phyloP scores from a whole-genome alignment of 2,329 filamentous ascomycete species.

The Phialocephala subalpina region DNA sequence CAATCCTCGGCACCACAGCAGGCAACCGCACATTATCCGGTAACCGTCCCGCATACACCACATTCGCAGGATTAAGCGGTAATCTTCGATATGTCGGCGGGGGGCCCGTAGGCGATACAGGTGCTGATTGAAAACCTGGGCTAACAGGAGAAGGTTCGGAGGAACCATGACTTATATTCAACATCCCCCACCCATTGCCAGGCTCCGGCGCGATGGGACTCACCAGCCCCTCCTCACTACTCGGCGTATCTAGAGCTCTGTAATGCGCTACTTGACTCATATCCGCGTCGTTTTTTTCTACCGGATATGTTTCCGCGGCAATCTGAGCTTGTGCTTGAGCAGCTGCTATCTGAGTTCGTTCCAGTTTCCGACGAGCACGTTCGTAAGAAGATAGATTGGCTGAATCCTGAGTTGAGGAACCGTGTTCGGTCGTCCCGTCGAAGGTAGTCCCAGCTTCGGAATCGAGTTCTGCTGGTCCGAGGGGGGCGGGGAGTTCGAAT shows the following conservation, averaged over 20 bases:
- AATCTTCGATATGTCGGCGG: slow-evolving; percentile 48
- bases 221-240: slow-evolving; percentile 28
- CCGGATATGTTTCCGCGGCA: slow-evolving; percentile 43
- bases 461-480: slow-evolving; percentile 39
- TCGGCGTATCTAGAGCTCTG: slow-evolving; percentile 40
- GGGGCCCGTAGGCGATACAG: slow-evolving; percentile 29
- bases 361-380: slow-evolving; percentile 57
- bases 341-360: slow-evolving; percentile 58
- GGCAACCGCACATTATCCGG: slow-evolving; percentile 57
- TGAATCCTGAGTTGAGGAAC: slow-evolving; percentile 40
- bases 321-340: slow-evolving; percentile 54
- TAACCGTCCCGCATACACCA: slow-evolving; percentile 63
- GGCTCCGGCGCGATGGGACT: slow-evolving; percentile 29
- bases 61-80: slow-evolving; percentile 59
- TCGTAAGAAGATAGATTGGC: slow-evolving; percentile 58
- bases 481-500: slow-evolving; percentile 38
- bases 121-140: slow-evolving; percentile 27
- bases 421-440: slow-evolving; percentile 34
- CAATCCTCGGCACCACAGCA: slow-evolving; percentile 39
- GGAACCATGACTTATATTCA: slow-evolving; percentile 17
- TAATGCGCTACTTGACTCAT: slow-evolving; percentile 44
- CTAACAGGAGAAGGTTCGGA: slow-evolving; percentile 33
- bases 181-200: slow-evolving; percentile 15
- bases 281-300: slow-evolving; percentile 40
- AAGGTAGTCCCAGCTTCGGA: slow-evolving; percentile 35